These are phyloP conservation scores for Macrolepiota albuminosa DNA, from an alignment of 768 basidiomycete genomes.

Conservation along the genomic window DNA sequence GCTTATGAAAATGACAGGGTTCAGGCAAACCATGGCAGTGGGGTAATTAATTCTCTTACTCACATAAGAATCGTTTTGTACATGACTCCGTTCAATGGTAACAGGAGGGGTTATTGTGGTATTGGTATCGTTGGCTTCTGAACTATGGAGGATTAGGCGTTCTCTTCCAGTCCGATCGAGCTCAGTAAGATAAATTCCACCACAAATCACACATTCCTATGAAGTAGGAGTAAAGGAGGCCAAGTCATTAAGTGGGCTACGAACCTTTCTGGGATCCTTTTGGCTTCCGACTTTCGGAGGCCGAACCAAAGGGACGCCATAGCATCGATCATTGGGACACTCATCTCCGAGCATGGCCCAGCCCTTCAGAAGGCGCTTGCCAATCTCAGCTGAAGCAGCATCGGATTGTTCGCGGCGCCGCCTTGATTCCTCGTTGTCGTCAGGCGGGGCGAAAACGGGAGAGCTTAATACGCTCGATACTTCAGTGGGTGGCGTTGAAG, in stretches of 20 bases:
- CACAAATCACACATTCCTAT: constrained; percentile 80
- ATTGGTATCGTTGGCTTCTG: background rate
- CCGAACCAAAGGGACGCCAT: constrained; percentile 80
- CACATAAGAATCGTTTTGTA: constrained; percentile 7
- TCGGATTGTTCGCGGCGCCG: constrained; percentile 80
- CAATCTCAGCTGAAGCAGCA: constrained; percentile 73
- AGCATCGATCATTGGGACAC: constrained; percentile 65
- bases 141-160: constrained; percentile 29
- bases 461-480: constrained; percentile 57
- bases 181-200: constrained; percentile 51
- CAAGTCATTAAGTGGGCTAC: constrained; percentile 20
- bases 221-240: background rate
- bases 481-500: constrained; percentile 79
- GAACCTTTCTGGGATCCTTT: constrained; percentile 60
- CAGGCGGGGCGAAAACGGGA: constrained; percentile 57
- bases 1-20: background rate
- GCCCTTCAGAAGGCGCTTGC: constrained; percentile 68
- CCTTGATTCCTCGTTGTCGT: constrained; percentile 60
- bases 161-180: constrained; percentile 46
- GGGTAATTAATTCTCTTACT: background rate
- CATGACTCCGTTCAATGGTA: background rate
- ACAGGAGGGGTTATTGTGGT: background rate
- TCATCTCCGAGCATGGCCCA: constrained; percentile 92
- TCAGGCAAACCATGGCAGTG: background rate
- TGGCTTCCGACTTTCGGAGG: constrained; percentile 60